A percentile compares a stretch with the other conserved stretches of the same genome.
Evolutionary conservation across 345 rosid genomes (phyloP).

Genomic region (Brassica incana): DNA sequence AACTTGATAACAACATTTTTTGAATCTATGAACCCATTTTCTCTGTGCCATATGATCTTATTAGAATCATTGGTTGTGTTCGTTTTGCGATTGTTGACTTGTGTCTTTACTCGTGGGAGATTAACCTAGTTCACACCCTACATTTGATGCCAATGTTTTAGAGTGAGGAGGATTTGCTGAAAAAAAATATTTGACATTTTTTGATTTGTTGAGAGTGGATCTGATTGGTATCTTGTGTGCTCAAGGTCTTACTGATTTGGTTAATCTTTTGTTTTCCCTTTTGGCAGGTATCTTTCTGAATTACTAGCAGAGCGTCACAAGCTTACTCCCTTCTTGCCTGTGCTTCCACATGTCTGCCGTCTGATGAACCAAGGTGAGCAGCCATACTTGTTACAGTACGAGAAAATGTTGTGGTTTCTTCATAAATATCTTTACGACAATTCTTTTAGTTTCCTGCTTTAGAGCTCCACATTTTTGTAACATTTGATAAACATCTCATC

Average conservation of each 20-base stretch:
- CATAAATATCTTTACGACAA: not conserved
- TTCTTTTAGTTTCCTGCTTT: slow-evolving; percentile 6
- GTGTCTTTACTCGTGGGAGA: slow-evolving; percentile 5
- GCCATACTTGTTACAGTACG: slow-evolving; percentile 22
- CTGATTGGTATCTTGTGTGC: slow-evolving; percentile 18
- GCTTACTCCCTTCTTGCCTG: slow-evolving; percentile 68
- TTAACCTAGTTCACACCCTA: not conserved
- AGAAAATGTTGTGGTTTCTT: slow-evolving; percentile 1
- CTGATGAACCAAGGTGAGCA: slow-evolving; percentile 84
- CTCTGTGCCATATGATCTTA: not conserved
- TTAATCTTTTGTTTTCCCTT: not conserved
- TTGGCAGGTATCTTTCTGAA: slow-evolving; percentile 75
- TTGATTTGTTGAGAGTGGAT: slow-evolving; percentile 5
- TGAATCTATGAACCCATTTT: not conserved
- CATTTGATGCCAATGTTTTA: not conserved
- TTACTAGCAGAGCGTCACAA: slow-evolving; percentile 79
- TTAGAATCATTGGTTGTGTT: not conserved
- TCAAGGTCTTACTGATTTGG: slow-evolving; percentile 19
- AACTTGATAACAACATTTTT: not conserved
- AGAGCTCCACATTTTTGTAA: not conserved
- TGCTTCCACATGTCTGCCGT: slow-evolving; percentile 67
- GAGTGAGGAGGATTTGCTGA: not conserved
- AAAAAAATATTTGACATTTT: not conserved
- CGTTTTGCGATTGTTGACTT: not conserved
- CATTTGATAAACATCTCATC: not conserved